Conservation (phyloP, 805 yeast genomes). For the Maudiozyma pseudohumilis region DNA sequence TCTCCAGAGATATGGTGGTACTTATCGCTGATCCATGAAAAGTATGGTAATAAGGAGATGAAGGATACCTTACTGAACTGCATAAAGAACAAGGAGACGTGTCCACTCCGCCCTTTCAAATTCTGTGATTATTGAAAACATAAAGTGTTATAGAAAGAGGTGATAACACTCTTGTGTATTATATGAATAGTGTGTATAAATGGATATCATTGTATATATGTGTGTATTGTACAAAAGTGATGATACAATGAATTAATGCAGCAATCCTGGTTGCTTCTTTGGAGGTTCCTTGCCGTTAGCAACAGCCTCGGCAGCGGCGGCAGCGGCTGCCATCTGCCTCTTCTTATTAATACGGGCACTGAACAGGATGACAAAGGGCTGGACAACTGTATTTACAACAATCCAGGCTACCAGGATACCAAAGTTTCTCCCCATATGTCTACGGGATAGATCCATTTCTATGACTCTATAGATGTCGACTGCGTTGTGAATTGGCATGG, state of each 20-base stretch:
- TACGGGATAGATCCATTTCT: constrained; percentile 46
- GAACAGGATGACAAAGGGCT: constrained; percentile 37
- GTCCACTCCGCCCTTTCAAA: constrained; percentile 42
- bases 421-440: constrained; percentile 46
- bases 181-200: neutral
- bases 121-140: constrained; percentile 21
- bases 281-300: neutral
- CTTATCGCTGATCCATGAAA: constrained; percentile 53
- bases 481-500: constrained; percentile 58
- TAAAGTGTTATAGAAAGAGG: neutral
- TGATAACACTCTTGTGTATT: no score
- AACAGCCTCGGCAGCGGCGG: constrained; percentile 3
- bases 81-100: constrained; percentile 50
- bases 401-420: constrained; percentile 55
- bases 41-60: constrained; percentile 39
- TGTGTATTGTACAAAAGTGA: no score
- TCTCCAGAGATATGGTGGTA: constrained; percentile 62
- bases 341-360: constrained; percentile 32
- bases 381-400: constrained; percentile 35
- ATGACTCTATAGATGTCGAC: constrained; percentile 51
- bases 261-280: no score
- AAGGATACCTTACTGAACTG: constrained; percentile 52
- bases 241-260: no score
- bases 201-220: neutral
- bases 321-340: constrained; percentile 10